These are phyloP conservation scores for Stenogyne calaminthoides DNA, from an alignment of 305 asterid genomes.

Conservation along the genomic window DNA sequence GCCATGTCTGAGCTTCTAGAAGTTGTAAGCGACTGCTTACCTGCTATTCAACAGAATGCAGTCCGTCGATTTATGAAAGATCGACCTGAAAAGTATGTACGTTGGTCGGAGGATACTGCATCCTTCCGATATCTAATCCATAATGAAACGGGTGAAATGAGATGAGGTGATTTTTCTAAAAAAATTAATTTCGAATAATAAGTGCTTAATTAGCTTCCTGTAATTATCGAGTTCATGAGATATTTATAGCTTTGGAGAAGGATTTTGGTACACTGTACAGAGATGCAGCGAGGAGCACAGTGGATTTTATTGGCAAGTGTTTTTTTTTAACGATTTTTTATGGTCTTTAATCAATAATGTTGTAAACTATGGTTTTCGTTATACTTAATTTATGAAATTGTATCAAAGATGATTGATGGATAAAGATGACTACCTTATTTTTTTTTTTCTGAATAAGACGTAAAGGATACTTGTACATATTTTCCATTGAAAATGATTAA, in stretches of 20 bases:
- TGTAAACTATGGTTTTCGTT: not conserved
- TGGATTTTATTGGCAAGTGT: conserved; percentile 22
- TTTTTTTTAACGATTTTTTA: not conserved
- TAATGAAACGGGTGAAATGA: conserved; percentile 47
- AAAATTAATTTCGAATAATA: not conserved
- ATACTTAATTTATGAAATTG: not conserved
- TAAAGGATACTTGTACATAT: no score
- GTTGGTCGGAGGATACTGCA: conserved; percentile 70
- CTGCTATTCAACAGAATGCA: conserved; percentile 55
- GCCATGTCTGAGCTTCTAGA: conserved; percentile 52
- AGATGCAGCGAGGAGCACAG: conserved; percentile 14
- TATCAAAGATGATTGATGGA: conserved; percentile 1
- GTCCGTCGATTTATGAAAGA: conserved; percentile 42
- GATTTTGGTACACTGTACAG: conserved; percentile 25
- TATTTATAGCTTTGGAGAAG: not conserved
- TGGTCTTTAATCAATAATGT: not conserved
- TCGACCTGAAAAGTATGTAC: conserved; percentile 57
- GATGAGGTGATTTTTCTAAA: conserved; percentile 30
- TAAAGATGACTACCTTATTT: not conserved
- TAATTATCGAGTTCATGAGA: conserved; percentile 23
- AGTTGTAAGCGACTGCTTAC: conserved; percentile 51
- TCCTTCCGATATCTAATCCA: conserved; percentile 76
- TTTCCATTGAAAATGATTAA: no score
- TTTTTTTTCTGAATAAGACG: no score
- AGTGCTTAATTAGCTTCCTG: conserved; percentile 27